Percentiles rank a stretch among this genome's conserved stretches.
Evolutionary conservation across 2,329 filamentous ascomycete genomes (phyloP).

Genomic region (Tricladium varicosporioides): DNA sequence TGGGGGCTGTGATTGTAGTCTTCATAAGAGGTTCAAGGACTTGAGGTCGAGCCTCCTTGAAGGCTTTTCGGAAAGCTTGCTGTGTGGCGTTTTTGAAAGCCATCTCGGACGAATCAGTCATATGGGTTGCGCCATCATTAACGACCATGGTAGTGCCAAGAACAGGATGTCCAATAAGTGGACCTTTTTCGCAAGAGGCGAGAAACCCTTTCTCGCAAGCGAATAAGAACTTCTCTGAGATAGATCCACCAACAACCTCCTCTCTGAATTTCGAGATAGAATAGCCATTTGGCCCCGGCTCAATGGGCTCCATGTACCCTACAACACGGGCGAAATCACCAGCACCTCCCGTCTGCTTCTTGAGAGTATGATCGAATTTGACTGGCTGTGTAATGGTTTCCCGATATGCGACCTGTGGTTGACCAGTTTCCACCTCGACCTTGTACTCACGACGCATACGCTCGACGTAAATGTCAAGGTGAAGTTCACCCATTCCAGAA

Average conservation of each 20-base stretch:
- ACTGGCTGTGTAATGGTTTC: slow-evolving; percentile 82
- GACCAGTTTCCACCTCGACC: slow-evolving; percentile 92
- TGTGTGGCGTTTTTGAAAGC: slow-evolving; percentile 93
- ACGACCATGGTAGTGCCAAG: slow-evolving; percentile 88
- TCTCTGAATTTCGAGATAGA: slow-evolving; percentile 80
- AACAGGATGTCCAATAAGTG: slow-evolving; percentile 88
- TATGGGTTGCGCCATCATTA: slow-evolving; percentile 94
- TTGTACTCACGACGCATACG: slow-evolving; percentile 96
- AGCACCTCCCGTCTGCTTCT: slow-evolving; percentile 92
- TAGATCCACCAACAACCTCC: slow-evolving; percentile 83
- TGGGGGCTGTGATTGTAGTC: slow-evolving; percentile 91
- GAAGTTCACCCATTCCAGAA: slow-evolving; percentile 95
- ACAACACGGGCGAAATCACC: slow-evolving; percentile 93
- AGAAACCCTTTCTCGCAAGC: slow-evolving; percentile 96
- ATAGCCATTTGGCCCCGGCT: slow-evolving; percentile 41
- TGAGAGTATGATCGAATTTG: slow-evolving; percentile 89
- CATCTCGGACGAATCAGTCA: slow-evolving; percentile 96
- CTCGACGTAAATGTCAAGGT: slow-evolving; percentile 96
- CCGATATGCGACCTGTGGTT: slow-evolving; percentile 94
- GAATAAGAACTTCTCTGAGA: slow-evolving; percentile 92
- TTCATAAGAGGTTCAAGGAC: slow-evolving; percentile 98
- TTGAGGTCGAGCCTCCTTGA: slow-evolving; percentile 74
- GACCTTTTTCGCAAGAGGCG: slow-evolving; percentile 77
- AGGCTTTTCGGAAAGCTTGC: slow-evolving; percentile 94
- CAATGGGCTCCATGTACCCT: slow-evolving; percentile 86